These are phyloP conservation scores for Heracleum sosnowskyi DNA, from an alignment of 129 eudicot genomes.

Conservation along the genomic window DNA sequence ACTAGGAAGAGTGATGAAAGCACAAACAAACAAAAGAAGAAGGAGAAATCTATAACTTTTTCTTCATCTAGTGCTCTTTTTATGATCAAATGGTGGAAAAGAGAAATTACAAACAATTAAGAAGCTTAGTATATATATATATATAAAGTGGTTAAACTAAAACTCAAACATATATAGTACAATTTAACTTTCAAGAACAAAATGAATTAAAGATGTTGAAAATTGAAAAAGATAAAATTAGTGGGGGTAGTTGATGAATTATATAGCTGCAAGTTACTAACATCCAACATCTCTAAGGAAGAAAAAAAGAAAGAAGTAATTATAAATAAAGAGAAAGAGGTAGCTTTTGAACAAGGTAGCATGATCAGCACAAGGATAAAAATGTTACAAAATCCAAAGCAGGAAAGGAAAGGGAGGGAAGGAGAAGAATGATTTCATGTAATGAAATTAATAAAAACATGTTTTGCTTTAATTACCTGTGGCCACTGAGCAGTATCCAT, in stretches of 20 bases:
- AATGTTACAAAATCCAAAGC: conserved; percentile 19
- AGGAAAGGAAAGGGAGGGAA: conserved; percentile 23
- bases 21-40: conserved; percentile 11
- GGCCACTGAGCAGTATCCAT: conserved; percentile 92
- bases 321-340: neutral
- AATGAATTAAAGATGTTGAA: neutral
- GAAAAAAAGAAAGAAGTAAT: neutral
- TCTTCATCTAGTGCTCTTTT: conserved; percentile 20
- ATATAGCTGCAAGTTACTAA: conserved; percentile 24
- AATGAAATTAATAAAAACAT: conserved; percentile 19
- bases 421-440: conserved; percentile 34
- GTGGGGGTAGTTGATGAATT: conserved; percentile 30
- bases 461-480: conserved; percentile 50
- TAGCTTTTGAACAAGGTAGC: conserved; percentile 7
- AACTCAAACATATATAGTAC: neutral
- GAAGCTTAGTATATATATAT: neutral
- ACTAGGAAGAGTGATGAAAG: neutral
- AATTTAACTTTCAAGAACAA: conserved; percentile 44
- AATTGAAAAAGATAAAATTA: conserved; percentile 22
- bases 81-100: conserved; percentile 27
- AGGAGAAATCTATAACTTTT: conserved; percentile 17
- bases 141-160: conserved; percentile 20
- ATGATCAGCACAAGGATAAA: conserved; percentile 9
- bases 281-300: conserved; percentile 28
- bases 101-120: conserved; percentile 19